Evolutionary conservation across 352 stramenopile genomes (phyloP).

Genomic region (Globisporangium barbulae): DNA sequence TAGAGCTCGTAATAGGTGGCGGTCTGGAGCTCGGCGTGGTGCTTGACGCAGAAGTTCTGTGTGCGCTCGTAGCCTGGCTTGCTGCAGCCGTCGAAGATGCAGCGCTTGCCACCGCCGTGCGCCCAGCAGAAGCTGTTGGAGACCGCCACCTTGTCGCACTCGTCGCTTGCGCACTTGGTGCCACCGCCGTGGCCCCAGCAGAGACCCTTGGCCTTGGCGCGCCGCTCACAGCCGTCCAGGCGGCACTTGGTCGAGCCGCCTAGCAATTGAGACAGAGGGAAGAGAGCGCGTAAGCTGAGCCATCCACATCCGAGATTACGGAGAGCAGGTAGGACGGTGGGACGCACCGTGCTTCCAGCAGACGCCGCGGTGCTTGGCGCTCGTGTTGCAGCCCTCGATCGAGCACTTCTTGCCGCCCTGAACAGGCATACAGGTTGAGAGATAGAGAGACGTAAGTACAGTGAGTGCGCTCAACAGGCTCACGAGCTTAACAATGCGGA

Average conservation of each 20-base stretch:
- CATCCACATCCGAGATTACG: background rate
- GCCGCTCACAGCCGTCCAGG: constrained; percentile 16
- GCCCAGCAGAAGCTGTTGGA: constrained; percentile 33
- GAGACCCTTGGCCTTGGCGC: constrained; percentile 21
- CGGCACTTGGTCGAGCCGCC: constrained; percentile 20
- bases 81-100: constrained; percentile 30
- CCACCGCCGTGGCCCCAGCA: constrained; percentile 23
- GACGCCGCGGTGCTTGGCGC: constrained; percentile 37
- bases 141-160: constrained; percentile 17
- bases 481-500: too few species aligned
- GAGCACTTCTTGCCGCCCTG: constrained; percentile 50
- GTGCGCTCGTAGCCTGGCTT: constrained; percentile 34
- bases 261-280: background rate
- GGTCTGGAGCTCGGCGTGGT: constrained; percentile 24
- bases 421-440: background rate
- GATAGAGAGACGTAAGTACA: background rate
- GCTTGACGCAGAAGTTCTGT: constrained; percentile 27
- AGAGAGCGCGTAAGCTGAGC: too few species aligned
- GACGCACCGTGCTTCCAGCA: constrained; percentile 49
- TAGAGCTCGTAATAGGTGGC: constrained; percentile 27
- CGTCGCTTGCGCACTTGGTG: constrained; percentile 16
- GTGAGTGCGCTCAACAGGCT: background rate
- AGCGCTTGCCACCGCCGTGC: constrained; percentile 34
- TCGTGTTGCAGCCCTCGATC: constrained; percentile 31
- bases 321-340: background rate